Conservation (phyloP, 768 basidiomycete genomes). For the Holtermanniella nyarrowii region DNA sequence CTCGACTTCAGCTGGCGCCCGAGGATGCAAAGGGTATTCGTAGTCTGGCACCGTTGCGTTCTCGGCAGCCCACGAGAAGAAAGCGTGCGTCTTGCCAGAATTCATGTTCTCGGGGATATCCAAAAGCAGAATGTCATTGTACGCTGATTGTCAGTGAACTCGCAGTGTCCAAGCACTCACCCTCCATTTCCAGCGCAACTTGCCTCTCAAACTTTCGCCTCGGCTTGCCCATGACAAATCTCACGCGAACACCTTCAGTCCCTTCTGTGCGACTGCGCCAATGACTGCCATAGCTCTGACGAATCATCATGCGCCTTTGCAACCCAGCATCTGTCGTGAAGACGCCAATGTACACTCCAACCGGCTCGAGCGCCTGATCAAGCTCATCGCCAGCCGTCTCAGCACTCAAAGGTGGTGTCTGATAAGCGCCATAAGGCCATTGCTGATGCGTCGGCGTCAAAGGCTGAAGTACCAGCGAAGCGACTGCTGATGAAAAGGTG, state of each 20-base stretch:
- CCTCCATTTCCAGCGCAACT: conserved; percentile 79
- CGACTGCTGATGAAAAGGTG: conserved; percentile 38
- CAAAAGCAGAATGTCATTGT: conserved; percentile 48
- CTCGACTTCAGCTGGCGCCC: conserved; percentile 1
- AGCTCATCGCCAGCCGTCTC: conserved; percentile 43
- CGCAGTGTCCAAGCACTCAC: no score
- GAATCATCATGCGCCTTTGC: conserved; percentile 75
- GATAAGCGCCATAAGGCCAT: conserved; percentile 27
- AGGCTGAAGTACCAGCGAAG: conserved; percentile 31
- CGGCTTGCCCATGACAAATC: conserved; percentile 82
- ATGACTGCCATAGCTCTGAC: conserved; percentile 83
- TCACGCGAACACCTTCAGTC: conserved; percentile 71
- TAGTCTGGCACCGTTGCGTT: conserved; percentile 84
- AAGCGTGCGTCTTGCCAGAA: conserved; percentile 78
- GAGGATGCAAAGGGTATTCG: conserved; percentile 16
- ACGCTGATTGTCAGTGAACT: conserved; percentile 20
- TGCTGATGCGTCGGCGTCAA: conserved; percentile 16
- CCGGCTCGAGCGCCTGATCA: conserved; percentile 66
- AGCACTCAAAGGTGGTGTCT: conserved; percentile 12
- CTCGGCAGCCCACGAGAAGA: conserved; percentile 83
- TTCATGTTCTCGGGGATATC: conserved; percentile 93
- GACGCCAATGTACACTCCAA: conserved; percentile 77
- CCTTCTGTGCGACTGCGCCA: conserved; percentile 58
- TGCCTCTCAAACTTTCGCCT: conserved; percentile 66
- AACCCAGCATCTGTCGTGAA: conserved; percentile 78